Evolutionary conservation across 345 rosid species (phyloP).

Genomic region (Murraya paniculata): DNA sequence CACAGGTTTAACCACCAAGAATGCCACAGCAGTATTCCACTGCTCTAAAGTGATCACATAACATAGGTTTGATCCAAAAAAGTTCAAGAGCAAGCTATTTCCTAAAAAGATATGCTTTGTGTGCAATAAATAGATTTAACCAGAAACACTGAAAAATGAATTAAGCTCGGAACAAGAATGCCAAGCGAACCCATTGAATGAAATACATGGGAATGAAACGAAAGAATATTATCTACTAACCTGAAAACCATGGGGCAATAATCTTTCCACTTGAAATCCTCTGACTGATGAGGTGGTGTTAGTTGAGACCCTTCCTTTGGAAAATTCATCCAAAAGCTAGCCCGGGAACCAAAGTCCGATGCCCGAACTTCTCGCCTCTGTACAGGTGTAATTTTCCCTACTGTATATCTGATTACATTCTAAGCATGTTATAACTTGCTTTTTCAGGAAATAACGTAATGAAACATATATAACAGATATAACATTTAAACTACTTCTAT

Average conservation of each 20-base stretch:
- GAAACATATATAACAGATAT: not conserved
- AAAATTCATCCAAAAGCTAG: slow-evolving; percentile 98
- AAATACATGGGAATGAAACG: not conserved
- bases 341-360: slow-evolving; percentile 87
- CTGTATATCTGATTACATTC: slow-evolving; percentile 71
- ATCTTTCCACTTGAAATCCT: slow-evolving; percentile 96
- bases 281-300: slow-evolving; percentile 92
- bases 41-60: not conserved
- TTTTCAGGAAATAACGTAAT: slow-evolving; percentile 4
- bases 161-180: not conserved
- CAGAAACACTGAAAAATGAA: not conserved
- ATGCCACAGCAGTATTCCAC: not conserved
- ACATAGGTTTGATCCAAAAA: not conserved
- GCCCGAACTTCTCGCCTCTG: slow-evolving; percentile 84
- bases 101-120: not conserved
- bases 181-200: not conserved
- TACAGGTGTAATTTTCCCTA: slow-evolving; percentile 96
- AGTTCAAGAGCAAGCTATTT: not conserved
- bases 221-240: slow-evolving; percentile 35
- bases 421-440: slow-evolving; percentile 4
- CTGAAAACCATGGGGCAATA: slow-evolving; percentile 99
- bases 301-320: slow-evolving; percentile 86
- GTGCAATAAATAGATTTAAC: not conserved
- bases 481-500: not conserved
- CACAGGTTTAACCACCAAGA: not conserved